Base-by-base conservation (phyloP, 208 protist genomes). In the Trypanosoma rangeli region DNA sequence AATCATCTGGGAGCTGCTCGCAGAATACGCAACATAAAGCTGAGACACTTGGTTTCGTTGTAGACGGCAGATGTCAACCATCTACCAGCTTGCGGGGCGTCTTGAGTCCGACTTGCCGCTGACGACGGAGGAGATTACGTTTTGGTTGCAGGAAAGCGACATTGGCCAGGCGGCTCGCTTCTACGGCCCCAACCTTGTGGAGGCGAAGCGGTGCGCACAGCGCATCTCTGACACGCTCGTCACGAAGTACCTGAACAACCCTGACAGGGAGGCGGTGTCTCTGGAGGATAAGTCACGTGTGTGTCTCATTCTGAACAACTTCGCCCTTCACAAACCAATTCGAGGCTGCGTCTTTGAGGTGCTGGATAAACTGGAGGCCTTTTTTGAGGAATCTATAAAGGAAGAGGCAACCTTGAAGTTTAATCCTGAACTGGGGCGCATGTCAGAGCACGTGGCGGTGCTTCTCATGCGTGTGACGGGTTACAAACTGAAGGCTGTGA, bases 361-460 rank as follows among this genome's bases (percentile, higher is more conserved):
- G 52, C 70, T 97, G 59, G 87, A 92, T 60, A 80, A 79, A 48
- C 79, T 97, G 60, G 93, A 82, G 46, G 83, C 54, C 48, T 88
- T 94, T 68, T 95, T 97, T 57, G 90, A 97, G 78, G 86, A 82
- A 24, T 76, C 88, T 26, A 96, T 97, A 64, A 79, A 81, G 52
- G 81, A 86, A 50, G 93, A 97, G 70, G 89, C 85, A 16, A 79
- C 72, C 20, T 86, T 94, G 77, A 86, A 88, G 33, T 97, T 97
- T 48, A 91, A 95, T 63, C 94, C 88, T 0, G 90, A 97, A 68
- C 84, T 97, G 53, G 93, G 93, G 37, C 90, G 93, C 61, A 94
- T 97, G 90, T 94, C 90, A 39, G 90, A 97, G 76, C 93, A 97
- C 74, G 89, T 96, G 3, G 84, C 95, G 8, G 93, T 95, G 67